Conservation (phyloP, 208 protist species). For the Trypanosoma conorhini region DNA sequence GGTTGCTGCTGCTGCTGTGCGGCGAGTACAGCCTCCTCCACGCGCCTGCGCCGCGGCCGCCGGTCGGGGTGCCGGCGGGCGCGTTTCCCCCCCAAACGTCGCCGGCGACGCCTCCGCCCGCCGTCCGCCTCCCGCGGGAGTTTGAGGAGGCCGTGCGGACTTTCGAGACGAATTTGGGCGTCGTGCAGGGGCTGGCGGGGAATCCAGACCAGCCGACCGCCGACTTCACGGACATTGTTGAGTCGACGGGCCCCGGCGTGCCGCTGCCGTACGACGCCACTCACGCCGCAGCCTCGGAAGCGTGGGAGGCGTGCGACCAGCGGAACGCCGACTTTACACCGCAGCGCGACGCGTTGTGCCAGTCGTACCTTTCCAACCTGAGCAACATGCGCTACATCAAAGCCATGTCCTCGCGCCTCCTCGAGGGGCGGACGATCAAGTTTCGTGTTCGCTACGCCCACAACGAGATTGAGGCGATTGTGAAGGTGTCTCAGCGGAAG, state of each 20-base stretch:
- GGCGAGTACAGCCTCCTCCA: constrained; percentile 6
- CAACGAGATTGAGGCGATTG: constrained; percentile 67
- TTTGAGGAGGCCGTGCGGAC: constrained; percentile 28
- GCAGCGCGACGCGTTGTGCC: constrained; percentile 59
- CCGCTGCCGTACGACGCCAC: constrained; percentile 47
- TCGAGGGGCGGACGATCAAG: constrained; percentile 82
- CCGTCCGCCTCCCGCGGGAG: neutral
- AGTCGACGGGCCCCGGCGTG: constrained; percentile 36
- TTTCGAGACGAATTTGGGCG: constrained; percentile 46
- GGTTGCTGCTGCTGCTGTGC: constrained; percentile 13
- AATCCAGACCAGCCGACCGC: constrained; percentile 62
- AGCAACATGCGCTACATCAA: constrained; percentile 84
- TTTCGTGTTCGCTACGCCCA: constrained; percentile 75
- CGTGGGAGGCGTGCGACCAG: constrained; percentile 67
- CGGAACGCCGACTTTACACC: constrained; percentile 64
- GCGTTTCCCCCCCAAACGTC: neutral
- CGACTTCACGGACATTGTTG: constrained; percentile 63
- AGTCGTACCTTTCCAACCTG: constrained; percentile 64
- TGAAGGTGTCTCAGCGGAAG: constrained; percentile 82
- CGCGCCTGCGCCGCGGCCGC: neutral
- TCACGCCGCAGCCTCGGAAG: constrained; percentile 20
- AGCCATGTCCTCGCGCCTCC: constrained; percentile 60
- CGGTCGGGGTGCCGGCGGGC: neutral
- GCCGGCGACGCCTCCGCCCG: neutral
- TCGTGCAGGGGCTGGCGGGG: constrained; percentile 38